These are phyloP conservation scores for Ophiocordyceps australis DNA, from an alignment of 2,329 filamentous ascomycete species.

Conservation along the genomic window DNA sequence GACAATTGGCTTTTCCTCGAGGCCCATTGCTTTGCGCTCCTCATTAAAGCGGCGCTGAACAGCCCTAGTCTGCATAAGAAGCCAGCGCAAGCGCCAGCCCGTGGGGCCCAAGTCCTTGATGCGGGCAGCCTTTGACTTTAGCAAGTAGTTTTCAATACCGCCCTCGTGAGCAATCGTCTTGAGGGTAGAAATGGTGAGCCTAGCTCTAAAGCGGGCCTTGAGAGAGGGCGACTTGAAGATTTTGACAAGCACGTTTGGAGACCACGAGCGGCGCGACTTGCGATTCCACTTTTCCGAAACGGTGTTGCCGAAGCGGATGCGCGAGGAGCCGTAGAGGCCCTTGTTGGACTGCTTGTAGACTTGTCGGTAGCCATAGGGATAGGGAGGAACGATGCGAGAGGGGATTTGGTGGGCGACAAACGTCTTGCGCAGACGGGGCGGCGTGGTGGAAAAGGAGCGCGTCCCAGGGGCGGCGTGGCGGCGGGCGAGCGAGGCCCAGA, in stretches of 20 bases:
- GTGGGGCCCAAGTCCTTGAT: conserved; percentile 76
- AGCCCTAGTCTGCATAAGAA: conserved; percentile 59
- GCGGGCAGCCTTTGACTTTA: conserved; percentile 59
- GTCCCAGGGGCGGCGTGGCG: too few relatives aligned
- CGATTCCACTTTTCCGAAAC: conserved; percentile 50
- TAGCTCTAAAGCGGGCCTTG: conserved; percentile 43
- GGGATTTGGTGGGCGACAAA: conserved; percentile 25
- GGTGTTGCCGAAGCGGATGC: conserved; percentile 66
- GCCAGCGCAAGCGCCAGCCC: conserved; percentile 82
- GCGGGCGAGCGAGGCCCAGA: too few relatives aligned
- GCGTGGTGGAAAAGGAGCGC: conserved; percentile 19
- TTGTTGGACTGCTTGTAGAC: conserved; percentile 68
- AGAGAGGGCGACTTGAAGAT: conserved; percentile 47
- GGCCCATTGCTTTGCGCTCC: conserved; percentile 46
- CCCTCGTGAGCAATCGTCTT: conserved; percentile 68
- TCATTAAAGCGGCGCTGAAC: conserved; percentile 48
- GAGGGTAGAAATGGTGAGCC: conserved; percentile 51
- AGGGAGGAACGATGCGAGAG: conserved; percentile 36
- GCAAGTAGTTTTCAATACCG: conserved; percentile 79
- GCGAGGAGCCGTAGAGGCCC: conserved; percentile 51
- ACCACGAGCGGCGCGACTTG: conserved; percentile 58
- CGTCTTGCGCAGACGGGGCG: conserved; percentile 17
- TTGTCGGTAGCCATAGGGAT: conserved; percentile 53
- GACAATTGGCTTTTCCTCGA: conserved; percentile 23
- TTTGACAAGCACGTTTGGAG: conserved; percentile 55